A percentile compares a stretch with the other conserved stretches of the same genome.
phyloP scores from a whole-genome alignment of 345 rosid genomes.

The Salix suchowensis region DNA sequence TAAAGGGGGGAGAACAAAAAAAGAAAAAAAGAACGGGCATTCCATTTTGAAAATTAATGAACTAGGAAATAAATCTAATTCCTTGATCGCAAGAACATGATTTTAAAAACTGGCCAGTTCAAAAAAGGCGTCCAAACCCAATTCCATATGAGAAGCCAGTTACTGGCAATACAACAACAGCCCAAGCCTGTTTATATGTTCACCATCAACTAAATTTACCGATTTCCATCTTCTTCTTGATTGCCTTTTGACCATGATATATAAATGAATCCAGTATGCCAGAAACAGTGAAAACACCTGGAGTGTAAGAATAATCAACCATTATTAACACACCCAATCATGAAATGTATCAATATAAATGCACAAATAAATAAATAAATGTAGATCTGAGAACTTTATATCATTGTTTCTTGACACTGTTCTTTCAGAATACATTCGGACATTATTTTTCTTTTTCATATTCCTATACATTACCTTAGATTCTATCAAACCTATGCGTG shows the following conservation, averaged over 20 bases:
- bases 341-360: not conserved
- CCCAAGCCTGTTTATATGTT: not conserved
- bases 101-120: constrained; percentile 3
- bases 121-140: not conserved
- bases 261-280: constrained; percentile 84
- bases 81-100: not conserved
- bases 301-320: constrained; percentile 9
- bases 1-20: too few species aligned
- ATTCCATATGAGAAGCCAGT: not conserved
- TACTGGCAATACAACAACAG: not conserved
- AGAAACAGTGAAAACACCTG: constrained; percentile 90
- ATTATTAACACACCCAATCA: constrained; percentile 2
- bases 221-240: constrained; percentile 93
- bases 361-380: not conserved
- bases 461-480: not conserved
- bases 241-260: constrained; percentile 89
- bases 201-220: constrained; percentile 69
- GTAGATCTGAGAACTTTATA: not conserved
- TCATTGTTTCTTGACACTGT: not conserved
- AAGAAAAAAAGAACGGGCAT: not conserved
- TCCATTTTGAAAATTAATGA: not conserved
- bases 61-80: not conserved
- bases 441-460: too few species aligned
- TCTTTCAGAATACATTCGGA: not conserved
- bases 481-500: not conserved